These are phyloP conservation scores for Naegleria fowleri DNA, from an alignment of 208 protist genomes.

Conservation along the genomic window DNA sequence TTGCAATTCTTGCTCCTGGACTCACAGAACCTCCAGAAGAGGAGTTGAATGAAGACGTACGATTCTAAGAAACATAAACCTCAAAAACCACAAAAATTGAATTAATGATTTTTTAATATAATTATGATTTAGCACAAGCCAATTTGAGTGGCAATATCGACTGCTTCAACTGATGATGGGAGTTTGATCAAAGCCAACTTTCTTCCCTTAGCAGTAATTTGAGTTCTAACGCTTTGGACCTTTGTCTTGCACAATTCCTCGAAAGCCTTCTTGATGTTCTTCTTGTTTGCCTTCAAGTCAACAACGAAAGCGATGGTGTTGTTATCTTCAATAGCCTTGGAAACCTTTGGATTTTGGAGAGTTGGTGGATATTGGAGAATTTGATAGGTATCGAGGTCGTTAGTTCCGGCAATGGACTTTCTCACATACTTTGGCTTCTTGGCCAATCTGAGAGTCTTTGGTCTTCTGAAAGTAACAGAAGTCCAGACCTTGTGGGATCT, in stretches of 20 bases:
- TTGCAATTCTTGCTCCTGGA: background rate
- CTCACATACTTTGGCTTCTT: conserved; percentile 81
- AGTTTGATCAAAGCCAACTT: conserved; percentile 99
- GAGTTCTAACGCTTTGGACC: conserved; percentile 95
- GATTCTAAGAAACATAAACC: background rate
- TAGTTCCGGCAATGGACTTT: conserved; percentile 69
- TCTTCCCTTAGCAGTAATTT: conserved; percentile 92
- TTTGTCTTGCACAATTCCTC: conserved; percentile 95
- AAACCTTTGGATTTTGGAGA: conserved; percentile 86
- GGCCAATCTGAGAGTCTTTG: conserved; percentile 83
- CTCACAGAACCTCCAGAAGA: background rate
- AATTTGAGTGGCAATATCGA: conserved; percentile 97
- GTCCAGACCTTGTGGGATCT: conserved; percentile 88
- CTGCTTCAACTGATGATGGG: conserved; percentile 73
- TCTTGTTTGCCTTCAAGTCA: conserved; percentile 93
- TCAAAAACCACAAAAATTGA: background rate
- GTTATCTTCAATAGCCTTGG: conserved; percentile 99
- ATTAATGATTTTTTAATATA: background rate
- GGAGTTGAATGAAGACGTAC: background rate
- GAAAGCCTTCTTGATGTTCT: conserved; percentile 95
- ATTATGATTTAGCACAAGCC: conserved; percentile 68
- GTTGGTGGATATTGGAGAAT: conserved; percentile 95
- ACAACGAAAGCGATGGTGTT: conserved; percentile 99
- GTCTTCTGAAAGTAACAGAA: conserved; percentile 87
- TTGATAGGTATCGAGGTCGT: conserved; percentile 64